Evolutionary conservation across 1,284 basidiomycete species (phyloP), one percentile per base, ranked within the genome.

Genomic region (Boletellus sp.): DNA sequence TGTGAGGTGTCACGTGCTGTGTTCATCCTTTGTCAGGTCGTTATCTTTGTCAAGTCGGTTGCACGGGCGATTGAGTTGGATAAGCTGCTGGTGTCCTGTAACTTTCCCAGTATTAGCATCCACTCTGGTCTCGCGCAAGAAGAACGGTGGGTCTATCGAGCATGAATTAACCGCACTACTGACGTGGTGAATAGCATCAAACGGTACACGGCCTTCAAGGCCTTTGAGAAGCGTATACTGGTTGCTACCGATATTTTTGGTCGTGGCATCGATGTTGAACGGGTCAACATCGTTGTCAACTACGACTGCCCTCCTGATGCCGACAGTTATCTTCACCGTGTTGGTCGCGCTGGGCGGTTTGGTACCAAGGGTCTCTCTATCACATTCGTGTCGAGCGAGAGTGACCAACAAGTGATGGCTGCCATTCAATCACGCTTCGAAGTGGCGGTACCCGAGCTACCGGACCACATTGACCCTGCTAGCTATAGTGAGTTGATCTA

Each of bases 301-400:
- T 95, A 94, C 65, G 97, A 99, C 68, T 95, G 91, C 51, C 95
- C 97, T 39, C 82, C 89, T 44, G 97, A 99, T 66, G 97, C 97
- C 35, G 97, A 99, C 75, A 94, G 91, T 58, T 99, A 99, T 74
- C 82, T 99, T 50, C 97, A 99, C 75, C 90, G 97, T 74, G 97
- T 99, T 55, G 97, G 95, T 61, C 95, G 97, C 80, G 97, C 97
- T 59, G 97, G 97, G 61, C 92, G 97, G 63, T 99, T 99, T 74
- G 97, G 97, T 60, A 99, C 97, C 42, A 99, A 99, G 75, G 97
- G 97, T 82, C 84, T 99, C 37, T 95, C 95, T n/a, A 94, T 99
- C 71, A 96, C 94, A 11, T 99, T 97, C 69, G 92, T 97, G 44
- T 86, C 93, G 5, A 90, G 86, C 26, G 95, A 97, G 49, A 84